Percentiles rank a stretch among this genome's conserved stretches.
phyloP scores from a whole-genome alignment of 2,329 filamentous ascomycete species.

The Hymenoscyphus fraxineus region DNA sequence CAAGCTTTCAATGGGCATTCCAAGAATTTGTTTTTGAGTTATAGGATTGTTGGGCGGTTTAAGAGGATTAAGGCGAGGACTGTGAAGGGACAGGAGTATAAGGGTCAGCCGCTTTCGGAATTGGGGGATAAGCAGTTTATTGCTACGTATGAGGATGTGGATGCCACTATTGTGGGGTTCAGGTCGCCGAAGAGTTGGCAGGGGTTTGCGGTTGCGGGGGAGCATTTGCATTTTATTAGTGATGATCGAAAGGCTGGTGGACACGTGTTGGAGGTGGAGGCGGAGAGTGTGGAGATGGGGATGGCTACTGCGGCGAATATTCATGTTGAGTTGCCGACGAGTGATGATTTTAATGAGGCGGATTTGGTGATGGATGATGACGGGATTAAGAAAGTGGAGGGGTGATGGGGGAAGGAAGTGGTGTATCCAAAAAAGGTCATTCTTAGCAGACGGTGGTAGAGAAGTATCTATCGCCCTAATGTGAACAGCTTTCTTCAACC shows the following conservation, averaged over 20 bases:
- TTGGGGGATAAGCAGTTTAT: slow-evolving; percentile 40
- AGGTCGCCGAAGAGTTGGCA: slow-evolving; percentile 23
- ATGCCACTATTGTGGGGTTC: slow-evolving; percentile 42
- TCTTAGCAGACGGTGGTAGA: too few species aligned
- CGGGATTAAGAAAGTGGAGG: slow-evolving; percentile 8
- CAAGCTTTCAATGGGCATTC: slow-evolving; percentile 19
- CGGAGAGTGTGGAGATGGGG: slow-evolving; percentile 19
- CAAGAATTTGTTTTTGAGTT: slow-evolving; percentile 33
- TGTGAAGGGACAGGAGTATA: slow-evolving; percentile 32
- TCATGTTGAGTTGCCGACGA: slow-evolving; percentile 10
- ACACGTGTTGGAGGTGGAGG: slow-evolving; percentile 39
- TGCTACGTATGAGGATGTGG: slow-evolving; percentile 36
- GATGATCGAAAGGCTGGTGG: slow-evolving; percentile 35
- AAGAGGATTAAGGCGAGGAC: slow-evolving; percentile 30
- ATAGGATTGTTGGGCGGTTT: slow-evolving; percentile 30
- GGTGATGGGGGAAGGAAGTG: background rate
- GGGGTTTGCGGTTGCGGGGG: slow-evolving; percentile 21
- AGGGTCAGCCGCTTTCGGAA: slow-evolving; percentile 33
- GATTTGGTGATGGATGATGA: slow-evolving; percentile 6
- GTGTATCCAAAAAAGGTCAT: background rate
- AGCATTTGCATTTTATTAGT: slow-evolving; percentile 22
- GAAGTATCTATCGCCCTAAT: background rate
- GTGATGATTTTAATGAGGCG: slow-evolving; percentile 1
- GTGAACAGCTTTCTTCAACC: background rate
- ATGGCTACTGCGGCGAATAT: slow-evolving; percentile 7